phyloP scores from a whole-genome alignment of 1,284 basidiomycete genomes.

The Calocybe gambosa region DNA sequence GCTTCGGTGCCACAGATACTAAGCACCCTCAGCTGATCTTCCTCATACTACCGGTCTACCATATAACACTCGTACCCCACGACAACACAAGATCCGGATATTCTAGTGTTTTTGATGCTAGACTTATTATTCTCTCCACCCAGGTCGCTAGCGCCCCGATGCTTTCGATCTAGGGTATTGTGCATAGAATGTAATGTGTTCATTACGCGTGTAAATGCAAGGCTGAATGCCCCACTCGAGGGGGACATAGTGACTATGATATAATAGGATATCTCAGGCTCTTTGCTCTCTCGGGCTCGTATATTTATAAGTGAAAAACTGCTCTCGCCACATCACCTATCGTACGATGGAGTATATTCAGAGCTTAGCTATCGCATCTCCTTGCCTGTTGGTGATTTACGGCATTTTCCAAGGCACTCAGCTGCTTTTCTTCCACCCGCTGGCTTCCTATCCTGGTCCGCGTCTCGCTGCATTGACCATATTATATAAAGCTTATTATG shows the following conservation, averaged over 20 bases:
- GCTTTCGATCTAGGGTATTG: neutral
- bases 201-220: neutral
- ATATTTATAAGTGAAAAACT: neutral
- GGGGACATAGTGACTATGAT: neutral
- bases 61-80: neutral
- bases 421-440: neutral
- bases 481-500: constrained; percentile 20
- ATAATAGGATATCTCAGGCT: neutral
- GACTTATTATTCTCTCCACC: neutral
- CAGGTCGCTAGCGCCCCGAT: neutral
- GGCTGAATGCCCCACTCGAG: neutral
- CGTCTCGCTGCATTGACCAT: neutral
- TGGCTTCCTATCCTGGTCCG: neutral
- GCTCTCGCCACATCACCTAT: neutral
- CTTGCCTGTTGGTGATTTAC: neutral
- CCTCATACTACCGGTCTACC: neutral
- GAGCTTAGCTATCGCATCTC: neutral
- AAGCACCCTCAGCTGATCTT: neutral
- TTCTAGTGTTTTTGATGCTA: neutral
- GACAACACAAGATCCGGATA: neutral
- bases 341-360: neutral
- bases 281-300: neutral
- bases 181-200: neutral
- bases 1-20: neutral
- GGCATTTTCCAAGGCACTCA: neutral